Percentiles rank a stretch among this genome's conserved stretches.
These are phyloP conservation scores for Pochonia chlamydosporia DNA, from an alignment of 2,329 filamentous ascomycete genomes.

Conservation along the genomic window DNA sequence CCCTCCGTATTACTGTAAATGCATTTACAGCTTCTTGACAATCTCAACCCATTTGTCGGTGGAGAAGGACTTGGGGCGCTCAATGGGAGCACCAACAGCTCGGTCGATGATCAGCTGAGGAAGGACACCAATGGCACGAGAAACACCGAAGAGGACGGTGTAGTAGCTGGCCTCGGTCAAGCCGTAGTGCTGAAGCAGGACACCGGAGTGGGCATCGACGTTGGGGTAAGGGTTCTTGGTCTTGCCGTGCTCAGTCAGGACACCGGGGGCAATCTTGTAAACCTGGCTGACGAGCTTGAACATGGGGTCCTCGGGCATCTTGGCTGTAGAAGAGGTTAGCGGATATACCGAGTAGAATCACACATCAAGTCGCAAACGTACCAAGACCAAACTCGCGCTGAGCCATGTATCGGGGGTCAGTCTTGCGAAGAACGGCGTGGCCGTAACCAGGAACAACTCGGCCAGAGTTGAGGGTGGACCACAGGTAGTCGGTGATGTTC, in stretches of 20 bases:
- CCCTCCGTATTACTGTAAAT: not conserved
- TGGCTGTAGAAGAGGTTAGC: conserved; percentile 43
- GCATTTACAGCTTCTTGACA: conserved; percentile 76
- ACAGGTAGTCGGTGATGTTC: conserved; percentile 97
- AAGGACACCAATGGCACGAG: conserved; percentile 94
- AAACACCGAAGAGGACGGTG: conserved; percentile 99
- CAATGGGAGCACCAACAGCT: conserved; percentile 91
- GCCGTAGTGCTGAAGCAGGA: conserved; percentile 99
- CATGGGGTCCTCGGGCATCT: conserved; percentile 96
- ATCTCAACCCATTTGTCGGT: conserved; percentile 96
- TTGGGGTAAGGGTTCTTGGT: conserved; percentile 99
- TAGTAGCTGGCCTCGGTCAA: conserved; percentile 99
- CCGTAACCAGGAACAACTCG: conserved; percentile 98
- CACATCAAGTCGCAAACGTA: conserved; percentile 19
- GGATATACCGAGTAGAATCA: not conserved
- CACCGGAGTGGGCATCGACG: conserved; percentile 97
- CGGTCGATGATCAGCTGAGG: conserved; percentile 99
- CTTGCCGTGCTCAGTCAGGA: conserved; percentile 99
- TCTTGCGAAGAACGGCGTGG: conserved; percentile 99
- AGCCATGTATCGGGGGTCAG: conserved; percentile 95
- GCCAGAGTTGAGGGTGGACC: conserved; percentile 91
- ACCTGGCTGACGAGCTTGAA: conserved; percentile 99
- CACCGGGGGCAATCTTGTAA: conserved; percentile 98
- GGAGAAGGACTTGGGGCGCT: conserved; percentile 98
- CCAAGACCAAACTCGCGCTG: conserved; percentile 91